Base-by-base conservation (phyloP, 495 filamentous ascomycete genomes). In the Talaromyces ruber region DNA sequence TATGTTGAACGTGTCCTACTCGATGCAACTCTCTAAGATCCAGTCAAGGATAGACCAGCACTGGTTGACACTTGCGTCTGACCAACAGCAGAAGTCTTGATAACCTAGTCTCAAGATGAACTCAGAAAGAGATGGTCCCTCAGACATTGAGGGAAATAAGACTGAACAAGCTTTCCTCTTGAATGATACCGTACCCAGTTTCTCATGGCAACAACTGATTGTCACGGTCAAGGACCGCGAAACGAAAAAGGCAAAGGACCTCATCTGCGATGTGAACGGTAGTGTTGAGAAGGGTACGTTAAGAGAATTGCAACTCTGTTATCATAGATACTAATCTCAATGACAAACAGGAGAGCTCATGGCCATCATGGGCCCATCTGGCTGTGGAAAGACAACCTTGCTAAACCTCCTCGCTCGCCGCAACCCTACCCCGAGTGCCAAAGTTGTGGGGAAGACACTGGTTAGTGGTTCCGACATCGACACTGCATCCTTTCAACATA, bases 311-410 rank as follows among this genome's bases (percentile, higher is more conserved):
- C 24, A n/a, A 12, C 12, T n/a, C 22, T 58, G 16, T n/a, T 45
- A 60, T 65, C n/a, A n/a, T n/a, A n/a, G 60, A 39, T 64, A 29
- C 50, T 53, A 37, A 39, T 26, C 18, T 34, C 66, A 57, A 65
- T 58, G 43, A 7, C n/a, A 16, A 45, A 25, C 64, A 85, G 89
- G 89, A 39, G 86, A 92, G 65, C 72, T 93, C 51, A 76, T 88
- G 61, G 89, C 89, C 22, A 65, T 92, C 11, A 91, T 92, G 87
- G 89, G 89, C 45, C 88, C 88, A 0, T 87, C 84, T 25, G 88
- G 88, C 53, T 86, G 79, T 62, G 90, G 90, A 54, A 93, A 93
- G 67, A 91, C 89, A 1, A 92, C 88, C 0, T 79, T 93, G 5
- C 80, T 93, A 22, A 90, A 91, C 67, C 81, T 86, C 12, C 81